Evolutionary conservation across 805 yeast species (phyloP).

Genomic region (Kodamaea sagamina): DNA sequence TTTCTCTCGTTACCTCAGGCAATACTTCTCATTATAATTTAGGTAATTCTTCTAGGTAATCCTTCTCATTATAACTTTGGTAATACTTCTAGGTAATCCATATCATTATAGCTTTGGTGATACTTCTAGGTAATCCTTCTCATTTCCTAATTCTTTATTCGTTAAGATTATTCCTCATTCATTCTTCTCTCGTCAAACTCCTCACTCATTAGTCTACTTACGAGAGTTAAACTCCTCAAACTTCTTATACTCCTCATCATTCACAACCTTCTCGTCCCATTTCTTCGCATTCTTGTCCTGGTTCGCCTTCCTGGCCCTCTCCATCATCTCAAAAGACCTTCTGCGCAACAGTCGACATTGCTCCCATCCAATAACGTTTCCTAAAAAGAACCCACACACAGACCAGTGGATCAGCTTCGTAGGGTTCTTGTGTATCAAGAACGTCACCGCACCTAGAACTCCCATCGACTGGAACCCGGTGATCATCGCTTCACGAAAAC

Average conservation of each 20-base stretch:
- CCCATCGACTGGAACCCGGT: conserved; percentile 74
- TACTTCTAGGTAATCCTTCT: too few relatives aligned
- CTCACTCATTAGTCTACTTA: neutral
- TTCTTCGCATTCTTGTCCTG: conserved; percentile 35
- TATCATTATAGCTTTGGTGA: too few relatives aligned
- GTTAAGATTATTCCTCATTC: too few relatives aligned
- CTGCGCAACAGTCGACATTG: conserved; percentile 78
- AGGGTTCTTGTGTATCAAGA: conserved; percentile 64
- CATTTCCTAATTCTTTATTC: too few relatives aligned
- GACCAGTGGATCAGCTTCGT: conserved; percentile 77
- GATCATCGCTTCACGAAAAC: conserved; percentile 77
- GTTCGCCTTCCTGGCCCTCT: conserved; percentile 59
- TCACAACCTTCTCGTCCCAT: conserved; percentile 24
- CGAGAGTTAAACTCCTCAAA: conserved; percentile 17
- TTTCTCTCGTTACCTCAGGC: too few relatives aligned
- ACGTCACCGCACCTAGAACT: conserved; percentile 66
- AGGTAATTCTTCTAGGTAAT: too few relatives aligned
- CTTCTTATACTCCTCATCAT: conserved; percentile 15
- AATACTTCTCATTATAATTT: too few relatives aligned
- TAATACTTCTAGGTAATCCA: too few relatives aligned
- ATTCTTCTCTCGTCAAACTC: neutral
- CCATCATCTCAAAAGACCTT: conserved; percentile 65
- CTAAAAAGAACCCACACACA: conserved; percentile 74
- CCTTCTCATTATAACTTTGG: too few relatives aligned
- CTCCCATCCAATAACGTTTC: conserved; percentile 88